A percentile compares a stretch with the other conserved stretches of the same genome.
phyloP scores from a whole-genome alignment of 352 stramenopile species.

The Phytopythium ostracodes region DNA sequence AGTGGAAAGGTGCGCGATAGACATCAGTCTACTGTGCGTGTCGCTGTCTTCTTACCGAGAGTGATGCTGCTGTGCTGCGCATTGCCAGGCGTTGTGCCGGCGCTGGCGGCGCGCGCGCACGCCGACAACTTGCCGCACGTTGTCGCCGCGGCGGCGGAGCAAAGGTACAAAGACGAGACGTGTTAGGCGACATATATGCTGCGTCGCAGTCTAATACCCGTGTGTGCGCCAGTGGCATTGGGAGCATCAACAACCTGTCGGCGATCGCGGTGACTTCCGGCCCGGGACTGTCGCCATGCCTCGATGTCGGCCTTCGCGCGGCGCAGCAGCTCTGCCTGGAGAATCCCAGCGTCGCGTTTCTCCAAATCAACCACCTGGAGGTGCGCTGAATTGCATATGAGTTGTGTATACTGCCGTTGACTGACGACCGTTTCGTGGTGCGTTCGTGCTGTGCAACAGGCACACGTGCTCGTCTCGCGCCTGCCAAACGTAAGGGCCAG shows the following conservation, averaged over 20 bases:
- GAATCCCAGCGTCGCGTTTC: constrained; percentile 89
- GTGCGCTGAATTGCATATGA: constrained; percentile 15
- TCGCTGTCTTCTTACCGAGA: too few species aligned
- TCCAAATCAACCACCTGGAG: constrained; percentile 98
- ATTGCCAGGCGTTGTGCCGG: constrained; percentile 91
- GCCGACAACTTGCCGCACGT: constrained; percentile 94
- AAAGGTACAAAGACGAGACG: constrained; percentile 44
- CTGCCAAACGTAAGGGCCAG: constrained; percentile 57
- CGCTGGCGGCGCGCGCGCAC: constrained; percentile 92
- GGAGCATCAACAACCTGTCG: constrained; percentile 82
- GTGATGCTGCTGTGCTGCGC: neutral
- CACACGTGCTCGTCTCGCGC: constrained; percentile 94
- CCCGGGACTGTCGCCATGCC: constrained; percentile 96
- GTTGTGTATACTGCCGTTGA: too few species aligned
- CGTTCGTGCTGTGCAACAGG: constrained; percentile 25
- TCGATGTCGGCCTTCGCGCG: constrained; percentile 91
- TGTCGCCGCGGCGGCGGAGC: constrained; percentile 85
- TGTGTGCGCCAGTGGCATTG: constrained; percentile 38
- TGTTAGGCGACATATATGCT: neutral
- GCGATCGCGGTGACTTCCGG: constrained; percentile 96
- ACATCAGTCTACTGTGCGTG: too few species aligned
- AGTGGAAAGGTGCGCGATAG: constrained; percentile 63
- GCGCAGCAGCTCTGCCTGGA: constrained; percentile 81
- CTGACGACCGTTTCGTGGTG: neutral
- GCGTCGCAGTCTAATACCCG: neutral